A percentile compares a stretch with the other conserved stretches of the same genome.
Evolutionary conservation across 257 asterid species (phyloP).

Genomic region (Przewalskia tangutica): DNA sequence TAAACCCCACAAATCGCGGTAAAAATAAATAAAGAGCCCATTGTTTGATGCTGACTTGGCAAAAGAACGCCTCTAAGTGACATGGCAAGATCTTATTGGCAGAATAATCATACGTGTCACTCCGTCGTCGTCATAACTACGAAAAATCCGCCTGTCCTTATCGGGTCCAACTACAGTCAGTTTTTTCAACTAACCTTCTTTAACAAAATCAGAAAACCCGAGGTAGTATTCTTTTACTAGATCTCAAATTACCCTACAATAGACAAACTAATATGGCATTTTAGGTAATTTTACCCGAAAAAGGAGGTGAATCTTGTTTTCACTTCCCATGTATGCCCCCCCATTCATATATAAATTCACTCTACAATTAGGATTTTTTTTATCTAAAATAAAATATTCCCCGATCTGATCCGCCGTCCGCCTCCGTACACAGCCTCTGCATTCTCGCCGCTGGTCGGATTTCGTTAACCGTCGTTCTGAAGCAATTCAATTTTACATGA

Average conservation of each 20-base stretch:
- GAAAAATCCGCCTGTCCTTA: background rate
- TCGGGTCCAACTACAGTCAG: constrained; percentile 5
- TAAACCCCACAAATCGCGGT: background rate
- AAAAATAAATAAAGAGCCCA: background rate
- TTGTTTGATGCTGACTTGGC: background rate
- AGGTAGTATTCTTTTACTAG: background rate
- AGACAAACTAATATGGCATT: background rate
- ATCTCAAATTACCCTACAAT: background rate
- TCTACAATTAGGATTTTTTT: background rate
- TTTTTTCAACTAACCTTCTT: background rate
- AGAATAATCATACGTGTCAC: background rate
- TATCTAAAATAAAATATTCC: background rate
- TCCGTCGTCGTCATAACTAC: background rate
- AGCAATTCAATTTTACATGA: background rate
- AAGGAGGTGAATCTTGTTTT: constrained; percentile 3
- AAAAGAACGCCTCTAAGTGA: background rate
- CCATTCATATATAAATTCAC: background rate
- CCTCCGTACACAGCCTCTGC: background rate
- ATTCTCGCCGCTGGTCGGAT: background rate
- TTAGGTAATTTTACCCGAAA: background rate
- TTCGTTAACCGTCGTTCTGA: background rate
- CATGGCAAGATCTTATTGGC: background rate
- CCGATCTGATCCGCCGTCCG: constrained; percentile 2
- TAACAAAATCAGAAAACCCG: background rate
- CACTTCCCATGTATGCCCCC: background rate